phyloP scores from a whole-genome alignment of 805 yeast genomes.

The Saturnispora ahearnii region DNA sequence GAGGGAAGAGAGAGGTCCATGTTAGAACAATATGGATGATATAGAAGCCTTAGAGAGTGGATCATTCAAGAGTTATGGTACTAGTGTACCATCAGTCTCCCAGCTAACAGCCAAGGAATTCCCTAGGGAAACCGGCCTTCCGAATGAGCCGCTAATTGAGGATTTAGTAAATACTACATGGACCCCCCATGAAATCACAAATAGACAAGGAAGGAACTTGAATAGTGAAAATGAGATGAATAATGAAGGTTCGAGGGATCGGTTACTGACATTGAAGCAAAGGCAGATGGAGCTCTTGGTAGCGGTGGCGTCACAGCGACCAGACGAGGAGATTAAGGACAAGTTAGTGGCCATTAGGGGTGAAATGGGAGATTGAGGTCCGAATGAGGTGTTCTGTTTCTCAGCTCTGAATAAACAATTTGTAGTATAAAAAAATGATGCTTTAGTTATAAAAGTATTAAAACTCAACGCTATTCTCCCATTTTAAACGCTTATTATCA shows the following conservation, averaged over 20 bases:
- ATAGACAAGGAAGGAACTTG: background rate
- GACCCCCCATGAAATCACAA: background rate
- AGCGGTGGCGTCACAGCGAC: conserved; percentile 2
- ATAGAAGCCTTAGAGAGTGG: conserved; percentile 7
- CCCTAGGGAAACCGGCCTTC: background rate
- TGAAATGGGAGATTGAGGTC: conserved; percentile 3
- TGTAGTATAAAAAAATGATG: background rate
- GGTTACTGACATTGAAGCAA: background rate
- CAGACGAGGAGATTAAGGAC: conserved; percentile 1
- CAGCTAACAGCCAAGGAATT: background rate
- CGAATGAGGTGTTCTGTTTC: background rate
- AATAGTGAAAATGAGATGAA: background rate
- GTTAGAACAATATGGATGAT: background rate
- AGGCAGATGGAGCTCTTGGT: conserved; percentile 5
- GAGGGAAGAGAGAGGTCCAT: background rate
- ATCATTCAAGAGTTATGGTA: background rate
- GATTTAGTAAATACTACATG: conserved; percentile 1
- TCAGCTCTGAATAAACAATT: background rate
- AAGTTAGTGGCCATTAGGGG: background rate
- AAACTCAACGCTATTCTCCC: background rate
- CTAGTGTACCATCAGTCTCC: background rate
- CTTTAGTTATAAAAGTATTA: background rate
- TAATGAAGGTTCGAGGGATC: background rate
- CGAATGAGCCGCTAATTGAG: background rate
- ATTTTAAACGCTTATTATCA: background rate